A percentile compares a stretch with the other conserved stretches of the same genome.
phyloP scores from a whole-genome alignment of 2,329 filamentous ascomycete genomes.

The Gnomoniopsis smithogilvyi region DNA sequence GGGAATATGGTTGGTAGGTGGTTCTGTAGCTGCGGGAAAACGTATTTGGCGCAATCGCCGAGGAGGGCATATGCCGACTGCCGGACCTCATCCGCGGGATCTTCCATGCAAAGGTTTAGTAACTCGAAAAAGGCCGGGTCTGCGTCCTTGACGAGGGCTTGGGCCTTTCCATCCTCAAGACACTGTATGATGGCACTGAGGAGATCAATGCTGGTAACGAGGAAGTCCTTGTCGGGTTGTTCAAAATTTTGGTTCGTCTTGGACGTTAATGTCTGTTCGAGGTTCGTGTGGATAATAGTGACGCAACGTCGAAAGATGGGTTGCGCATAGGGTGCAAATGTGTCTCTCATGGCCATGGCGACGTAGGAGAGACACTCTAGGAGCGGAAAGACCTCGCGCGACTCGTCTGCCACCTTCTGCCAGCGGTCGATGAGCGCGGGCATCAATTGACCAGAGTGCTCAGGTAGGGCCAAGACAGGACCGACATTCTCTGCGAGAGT shows the following conservation, averaged over 20 bases:
- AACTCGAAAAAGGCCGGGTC: constrained; percentile 88
- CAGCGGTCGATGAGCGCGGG: constrained; percentile 86
- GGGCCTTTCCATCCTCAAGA: constrained; percentile 68
- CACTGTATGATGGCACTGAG: constrained; percentile 92
- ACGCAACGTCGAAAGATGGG: constrained; percentile 87
- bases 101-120: constrained; percentile 87
- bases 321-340: constrained; percentile 80
- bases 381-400: constrained; percentile 88
- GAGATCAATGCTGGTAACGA: constrained; percentile 91
- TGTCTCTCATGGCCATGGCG: constrained; percentile 75
- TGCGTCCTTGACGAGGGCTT: constrained; percentile 71
- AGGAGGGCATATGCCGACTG: constrained; percentile 95
- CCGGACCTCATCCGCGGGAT: constrained; percentile 84
- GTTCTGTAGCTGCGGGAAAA: constrained; percentile 76
- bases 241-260: constrained; percentile 67
- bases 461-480: constrained; percentile 71
- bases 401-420: constrained; percentile 82
- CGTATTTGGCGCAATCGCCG: constrained; percentile 90
- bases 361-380: constrained; percentile 97
- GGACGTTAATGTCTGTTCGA: constrained; percentile 75
- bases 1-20: constrained; percentile 73
- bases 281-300: constrained; percentile 85
- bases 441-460: constrained; percentile 86
- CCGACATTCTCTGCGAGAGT: constrained; percentile 92
- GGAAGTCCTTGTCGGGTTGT: constrained; percentile 90